A percentile compares a stretch with the other conserved stretches of the same genome.
Conservation (phyloP, 73 alveolate genomes). For the Paramecium pentaurelia region DNA sequence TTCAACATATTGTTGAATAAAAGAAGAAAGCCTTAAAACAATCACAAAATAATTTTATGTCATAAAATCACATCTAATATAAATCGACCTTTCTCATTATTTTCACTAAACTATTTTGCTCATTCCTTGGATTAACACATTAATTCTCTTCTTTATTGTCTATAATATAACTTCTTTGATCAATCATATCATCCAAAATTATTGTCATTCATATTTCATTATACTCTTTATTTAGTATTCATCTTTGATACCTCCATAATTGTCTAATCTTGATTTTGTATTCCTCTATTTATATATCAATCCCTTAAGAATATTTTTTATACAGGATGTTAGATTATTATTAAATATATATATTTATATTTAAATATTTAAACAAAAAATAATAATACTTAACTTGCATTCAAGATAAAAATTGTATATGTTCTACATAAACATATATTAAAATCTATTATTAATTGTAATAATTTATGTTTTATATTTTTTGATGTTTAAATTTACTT, state of each 20-base stretch:
- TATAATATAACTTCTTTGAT: not conserved
- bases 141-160: not conserved
- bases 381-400: not conserved
- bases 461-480: too few species aligned
- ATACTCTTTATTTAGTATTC: not conserved
- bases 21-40: conserved; percentile 17
- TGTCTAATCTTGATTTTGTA: not conserved
- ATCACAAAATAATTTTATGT: not conserved
- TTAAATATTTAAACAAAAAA: not conserved
- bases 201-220: not conserved
- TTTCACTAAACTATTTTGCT: not conserved
- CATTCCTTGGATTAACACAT: not conserved
- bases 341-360: not conserved
- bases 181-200: not conserved
- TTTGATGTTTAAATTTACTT: too few species aligned
- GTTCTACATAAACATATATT: too few species aligned
- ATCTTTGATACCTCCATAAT: not conserved
- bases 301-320: not conserved
- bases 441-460: too few species aligned
- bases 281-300: not conserved
- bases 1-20: not conserved
- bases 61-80: not conserved
- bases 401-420: not conserved
- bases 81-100: not conserved
- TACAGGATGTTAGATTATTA: not conserved